These are phyloP conservation scores for Dryas octopetala DNA, from an alignment of 306 rosid genomes.

Conservation along the genomic window DNA sequence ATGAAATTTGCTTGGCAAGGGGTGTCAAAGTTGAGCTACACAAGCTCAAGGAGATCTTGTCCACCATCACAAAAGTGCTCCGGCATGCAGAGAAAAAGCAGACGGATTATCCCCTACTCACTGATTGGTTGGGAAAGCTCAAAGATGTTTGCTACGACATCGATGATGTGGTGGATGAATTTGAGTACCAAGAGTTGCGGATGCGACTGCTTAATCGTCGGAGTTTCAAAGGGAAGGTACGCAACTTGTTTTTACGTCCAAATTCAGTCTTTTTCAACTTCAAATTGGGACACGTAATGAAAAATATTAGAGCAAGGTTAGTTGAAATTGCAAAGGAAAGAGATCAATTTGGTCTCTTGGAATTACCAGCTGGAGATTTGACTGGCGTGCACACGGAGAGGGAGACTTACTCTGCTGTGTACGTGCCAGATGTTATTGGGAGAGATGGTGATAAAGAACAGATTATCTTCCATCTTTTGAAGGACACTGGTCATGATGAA, in stretches of 20 bases:
- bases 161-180: neutral
- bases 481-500: too few species aligned
- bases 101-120: neutral
- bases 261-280: neutral
- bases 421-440: too few species aligned
- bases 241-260: neutral
- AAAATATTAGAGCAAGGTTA: neutral
- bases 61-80: neutral
- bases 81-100: neutral
- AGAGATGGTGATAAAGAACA: too few species aligned
- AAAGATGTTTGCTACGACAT: neutral
- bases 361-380: too few species aligned
- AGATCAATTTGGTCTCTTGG: too few species aligned
- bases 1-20: neutral
- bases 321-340: too few species aligned
- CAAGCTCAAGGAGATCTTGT: neutral
- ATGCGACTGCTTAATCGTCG: neutral
- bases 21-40: neutral
- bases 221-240: conserved; percentile 7
- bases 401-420: too few species aligned
- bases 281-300: neutral
- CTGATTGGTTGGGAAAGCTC: neutral
- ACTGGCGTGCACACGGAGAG: too few species aligned
- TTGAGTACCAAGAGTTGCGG: neutral
- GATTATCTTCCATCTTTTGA: too few species aligned